Base-by-base conservation (phyloP, 148 eudicot genomes). In the Oxyria digyna region DNA sequence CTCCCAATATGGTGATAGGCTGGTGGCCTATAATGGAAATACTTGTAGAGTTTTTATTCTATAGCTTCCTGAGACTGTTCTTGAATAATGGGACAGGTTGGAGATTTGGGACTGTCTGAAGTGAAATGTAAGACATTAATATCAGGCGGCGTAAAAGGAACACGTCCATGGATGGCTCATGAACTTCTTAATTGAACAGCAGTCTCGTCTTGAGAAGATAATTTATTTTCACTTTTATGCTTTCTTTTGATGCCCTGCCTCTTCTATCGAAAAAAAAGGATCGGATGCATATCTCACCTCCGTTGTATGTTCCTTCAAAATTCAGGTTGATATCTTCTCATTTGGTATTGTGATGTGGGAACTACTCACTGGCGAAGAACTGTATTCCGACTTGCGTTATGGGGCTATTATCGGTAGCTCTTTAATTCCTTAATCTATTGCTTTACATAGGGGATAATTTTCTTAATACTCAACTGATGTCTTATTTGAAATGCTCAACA, bases 311-410 rank as follows among this genome's bases (percentile, higher is more conserved):
- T 7, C 12, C 49, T 42, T 17, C 31, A 67, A 42, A 38, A 67
- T 69, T 35, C 72, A 69, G 72, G 72, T 69, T 17, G 72, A 69
- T 50, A 62, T 69, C 49, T 69, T 69, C 72, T 69, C 72, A 29
- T 69, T 69, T 69, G 72, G 63, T 12, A 69, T 69, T 17, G 62
- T 50, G 42, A 46, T 69, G 72, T 69, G 72, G 72, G 72, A 69
- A 33, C 59, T 69, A 42, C 40, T 69, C 33, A 43, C 72, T 3
- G 72, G 72, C 1, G 72, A 69, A 46, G 59, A 46, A 27, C 72
- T 62, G 6, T 46, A 69, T 32, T 26, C 41, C 0, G 62, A 69
- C 59, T 31, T 69, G 72, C 59, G 49, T 42, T 69, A 50, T n/a
- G 72, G 59, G 1, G 41, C 59, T 46, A 46, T 69, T 17, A 69